These are phyloP conservation scores for Dactylella cylindrospora DNA, from an alignment of 2,329 filamentous ascomycete genomes.

Conservation along the genomic window DNA sequence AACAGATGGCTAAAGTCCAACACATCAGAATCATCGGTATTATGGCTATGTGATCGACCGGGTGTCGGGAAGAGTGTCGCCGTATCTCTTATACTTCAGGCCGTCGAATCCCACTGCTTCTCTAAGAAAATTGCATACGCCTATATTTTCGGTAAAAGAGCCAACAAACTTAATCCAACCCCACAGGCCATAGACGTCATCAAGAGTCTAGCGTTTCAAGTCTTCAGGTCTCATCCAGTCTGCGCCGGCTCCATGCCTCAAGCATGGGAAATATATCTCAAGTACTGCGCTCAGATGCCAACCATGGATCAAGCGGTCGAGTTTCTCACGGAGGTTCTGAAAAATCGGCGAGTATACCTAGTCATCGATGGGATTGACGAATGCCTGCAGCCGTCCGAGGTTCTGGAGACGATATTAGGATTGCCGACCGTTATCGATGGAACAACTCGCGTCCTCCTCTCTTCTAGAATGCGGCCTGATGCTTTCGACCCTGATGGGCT, in stretches of 20 bases:
- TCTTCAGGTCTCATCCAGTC: conserved; percentile 19
- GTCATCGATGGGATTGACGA: conserved; percentile 41
- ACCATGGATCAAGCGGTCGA: conserved; percentile 36
- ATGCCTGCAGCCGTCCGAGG: conserved; percentile 37
- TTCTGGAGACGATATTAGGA: conserved; percentile 33
- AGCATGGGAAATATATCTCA: conserved; percentile 25
- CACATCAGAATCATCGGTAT: conserved; percentile 19
- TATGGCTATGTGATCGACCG: conserved; percentile 41
- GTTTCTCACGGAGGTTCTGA: conserved; percentile 35
- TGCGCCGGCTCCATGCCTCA: conserved; percentile 9
- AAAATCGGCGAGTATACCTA: conserved; percentile 31
- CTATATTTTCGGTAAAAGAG: conserved; percentile 41
- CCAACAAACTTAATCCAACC: conserved; percentile 42
- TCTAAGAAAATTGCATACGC: conserved; percentile 12
- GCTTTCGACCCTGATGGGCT: conserved; percentile 39
- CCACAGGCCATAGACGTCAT: conserved; percentile 40
- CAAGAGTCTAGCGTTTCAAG: conserved; percentile 37
- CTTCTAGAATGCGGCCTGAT: conserved; percentile 42
- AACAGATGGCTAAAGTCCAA: conserved; percentile 34
- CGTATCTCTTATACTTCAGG: conserved; percentile 36
- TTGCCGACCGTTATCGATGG: conserved; percentile 36
- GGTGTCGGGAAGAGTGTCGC: conserved; percentile 41
- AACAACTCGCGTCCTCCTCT: conserved; percentile 32
- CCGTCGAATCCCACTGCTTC: conserved; percentile 31
- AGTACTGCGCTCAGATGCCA: conserved; percentile 20